Conservation (phyloP, 495 filamentous ascomycete genomes). For the Hypomontagnella submonticulosa region DNA sequence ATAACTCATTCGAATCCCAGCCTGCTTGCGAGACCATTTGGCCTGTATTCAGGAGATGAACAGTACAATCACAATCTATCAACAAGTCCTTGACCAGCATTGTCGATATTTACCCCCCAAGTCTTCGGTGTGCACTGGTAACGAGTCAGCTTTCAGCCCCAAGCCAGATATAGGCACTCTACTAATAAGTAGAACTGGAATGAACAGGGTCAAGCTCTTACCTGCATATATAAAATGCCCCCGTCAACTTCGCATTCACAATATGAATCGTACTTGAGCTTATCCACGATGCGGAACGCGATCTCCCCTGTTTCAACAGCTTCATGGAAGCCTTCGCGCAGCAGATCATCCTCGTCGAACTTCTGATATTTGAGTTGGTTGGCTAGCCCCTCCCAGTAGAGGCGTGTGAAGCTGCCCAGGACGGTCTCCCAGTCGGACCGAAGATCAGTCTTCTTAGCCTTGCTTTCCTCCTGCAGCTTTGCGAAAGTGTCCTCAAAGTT, state of each 20-base stretch:
- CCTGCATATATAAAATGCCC: constrained; percentile 57
- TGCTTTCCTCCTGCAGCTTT: constrained; percentile 53
- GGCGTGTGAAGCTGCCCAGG: constrained; percentile 50
- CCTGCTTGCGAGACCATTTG: no score
- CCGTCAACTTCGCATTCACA: constrained; percentile 57
- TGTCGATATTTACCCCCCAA: constrained; percentile 34
- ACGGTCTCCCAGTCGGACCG: constrained; percentile 56
- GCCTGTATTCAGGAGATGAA: no score
- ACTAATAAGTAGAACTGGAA: neutral
- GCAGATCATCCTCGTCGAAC: constrained; percentile 59
- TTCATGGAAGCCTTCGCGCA: constrained; percentile 60
- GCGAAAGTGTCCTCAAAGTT: constrained; percentile 62
- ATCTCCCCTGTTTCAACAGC: constrained; percentile 53
- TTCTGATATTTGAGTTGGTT: constrained; percentile 51
- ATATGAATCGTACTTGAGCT: constrained; percentile 55
- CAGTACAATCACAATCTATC: constrained; percentile 18
- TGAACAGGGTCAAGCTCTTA: constrained; percentile 12
- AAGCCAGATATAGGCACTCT: neutral
- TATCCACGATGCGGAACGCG: constrained; percentile 59
- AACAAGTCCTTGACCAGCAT: constrained; percentile 22
- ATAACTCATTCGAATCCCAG: no score
- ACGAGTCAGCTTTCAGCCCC: constrained; percentile 5
- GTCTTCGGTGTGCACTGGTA: constrained; percentile 31
- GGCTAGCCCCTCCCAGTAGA: constrained; percentile 56
- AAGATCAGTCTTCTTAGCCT: constrained; percentile 38